phyloP scores from a whole-genome alignment of 345 rosid species.

The Eutrema heterophyllum region DNA sequence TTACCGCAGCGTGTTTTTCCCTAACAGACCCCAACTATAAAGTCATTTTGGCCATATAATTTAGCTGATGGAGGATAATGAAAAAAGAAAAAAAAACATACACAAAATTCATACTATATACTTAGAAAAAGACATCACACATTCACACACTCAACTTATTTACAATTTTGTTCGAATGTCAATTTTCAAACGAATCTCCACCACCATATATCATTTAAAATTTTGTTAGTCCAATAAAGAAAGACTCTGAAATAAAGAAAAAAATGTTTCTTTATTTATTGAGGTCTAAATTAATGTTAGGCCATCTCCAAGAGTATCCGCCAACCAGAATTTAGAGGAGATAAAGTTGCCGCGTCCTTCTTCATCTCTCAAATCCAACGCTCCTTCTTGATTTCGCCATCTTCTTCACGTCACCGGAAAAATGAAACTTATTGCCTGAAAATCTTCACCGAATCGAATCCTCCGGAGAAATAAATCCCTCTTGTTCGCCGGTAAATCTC shows the following conservation, averaged over 20 bases:
- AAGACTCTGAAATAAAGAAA: too few relatives aligned
- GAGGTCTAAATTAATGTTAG: background rate
- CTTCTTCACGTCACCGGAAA: slow-evolving; percentile 8
- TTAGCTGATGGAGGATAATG: too few relatives aligned
- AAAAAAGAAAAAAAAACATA: too few relatives aligned
- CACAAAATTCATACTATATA: too few relatives aligned
- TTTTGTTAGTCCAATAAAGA: too few relatives aligned
- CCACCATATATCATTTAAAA: background rate
- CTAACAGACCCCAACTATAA: too few relatives aligned
- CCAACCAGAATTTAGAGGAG: slow-evolving; percentile 15
- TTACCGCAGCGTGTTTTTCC: too few relatives aligned
- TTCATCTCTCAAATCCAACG: background rate
- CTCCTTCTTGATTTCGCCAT: background rate
- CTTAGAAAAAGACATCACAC: too few relatives aligned
- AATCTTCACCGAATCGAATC: background rate
- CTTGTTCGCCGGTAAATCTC: slow-evolving; percentile 3
- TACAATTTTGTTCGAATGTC: background rate
- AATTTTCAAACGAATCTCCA: background rate
- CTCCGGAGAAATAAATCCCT: background rate
- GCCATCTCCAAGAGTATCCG: background rate
- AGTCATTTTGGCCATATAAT: too few relatives aligned
- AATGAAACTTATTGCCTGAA: background rate
- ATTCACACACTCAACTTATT: background rate
- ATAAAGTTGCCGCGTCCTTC: slow-evolving; percentile 16
- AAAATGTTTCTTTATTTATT: too few relatives aligned